phyloP scores from a whole-genome alignment of 2,329 filamentous ascomycete genomes.

The Colletotrichum sp. region DNA sequence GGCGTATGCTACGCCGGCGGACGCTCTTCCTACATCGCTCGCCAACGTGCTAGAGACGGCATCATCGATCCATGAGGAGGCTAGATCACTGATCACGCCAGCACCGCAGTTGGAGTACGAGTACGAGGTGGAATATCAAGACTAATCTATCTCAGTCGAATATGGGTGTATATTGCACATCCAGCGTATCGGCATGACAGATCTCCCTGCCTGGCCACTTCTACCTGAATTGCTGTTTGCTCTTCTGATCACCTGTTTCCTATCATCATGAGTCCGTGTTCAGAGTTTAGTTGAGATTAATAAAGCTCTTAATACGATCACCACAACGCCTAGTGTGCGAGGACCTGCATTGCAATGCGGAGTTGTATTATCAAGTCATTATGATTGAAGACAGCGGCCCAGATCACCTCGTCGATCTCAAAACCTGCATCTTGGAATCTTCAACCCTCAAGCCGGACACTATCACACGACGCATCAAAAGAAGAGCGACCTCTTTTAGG shows the following conservation, averaged over 20 bases:
- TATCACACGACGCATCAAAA: not conserved
- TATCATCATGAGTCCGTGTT: too few relatives aligned
- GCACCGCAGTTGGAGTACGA: not conserved
- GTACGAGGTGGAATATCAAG: not conserved
- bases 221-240: too few relatives aligned
- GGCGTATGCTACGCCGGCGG: not conserved
- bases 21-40: not conserved
- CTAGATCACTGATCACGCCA: not conserved
- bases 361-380: too few relatives aligned
- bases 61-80: not conserved
- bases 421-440: not conserved
- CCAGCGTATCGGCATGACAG: too few relatives aligned
- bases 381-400: not conserved
- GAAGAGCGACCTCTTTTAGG: not conserved
- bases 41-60: not conserved
- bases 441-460: not conserved
- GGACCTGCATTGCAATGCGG: too few relatives aligned
- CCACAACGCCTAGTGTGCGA: too few relatives aligned
- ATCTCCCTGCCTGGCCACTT: too few relatives aligned
- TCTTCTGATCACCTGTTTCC: too few relatives aligned
- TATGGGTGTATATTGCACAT: too few relatives aligned
- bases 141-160: not conserved
- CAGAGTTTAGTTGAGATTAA: too few relatives aligned
- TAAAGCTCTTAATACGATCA: too few relatives aligned
- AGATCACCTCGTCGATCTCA: not conserved